Base-by-base conservation (phyloP, 2,329 filamentous ascomycete species). In the Epichloe festucae region DNA sequence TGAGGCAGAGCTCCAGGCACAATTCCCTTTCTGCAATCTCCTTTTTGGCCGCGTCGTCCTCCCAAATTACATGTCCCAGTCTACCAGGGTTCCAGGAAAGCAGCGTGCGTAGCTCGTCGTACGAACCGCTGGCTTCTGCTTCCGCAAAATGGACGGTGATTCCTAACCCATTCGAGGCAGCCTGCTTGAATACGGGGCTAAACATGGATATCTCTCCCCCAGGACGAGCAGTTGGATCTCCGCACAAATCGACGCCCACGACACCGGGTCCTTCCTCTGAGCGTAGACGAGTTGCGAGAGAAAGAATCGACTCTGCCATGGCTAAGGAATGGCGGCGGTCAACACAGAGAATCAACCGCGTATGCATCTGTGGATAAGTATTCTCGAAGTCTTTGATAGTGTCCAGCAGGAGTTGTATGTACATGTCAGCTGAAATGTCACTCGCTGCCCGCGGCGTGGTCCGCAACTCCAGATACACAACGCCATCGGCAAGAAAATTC, bases 91-190 rank as follows among this genome's bases (percentile, higher is more conserved):
- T 56, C 73, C 81, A 91, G 0, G 68, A 70, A 43, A 94, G 71
- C 50, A 93, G 66, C 1, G 74, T 77, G 12, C 70, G 63, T 14
- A 91, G 70, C 68, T 93, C 87, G 6, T 68, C 64, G 2, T 74
- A 69, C 2, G 74, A 74, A 0, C 75, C 75, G 8, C 79, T 82
- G 3, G 69, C 68, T 44, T 76, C 71, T 1, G 78, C 74, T 66
- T 93, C 88, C 2, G 84, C 88, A 62, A 93, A 93, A 64, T 93
- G 88, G 49, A 91, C 67, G 0, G 87, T 90, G 27, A 89, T 66
- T 1, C 74, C 74, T 15, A 93, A 64, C 0, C 77, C 78, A 1
- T 73, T 55, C 0, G 60, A 63, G 54, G 73, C 76, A 5, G 84
- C 85, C 51, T 71, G 68, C 1, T 63, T 58, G 57, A 93, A 85